A percentile compares a stretch with the other conserved stretches of the same genome.
Conservation (phyloP, 1,284 basidiomycete species). For the Moesziomyces globuligerus region DNA sequence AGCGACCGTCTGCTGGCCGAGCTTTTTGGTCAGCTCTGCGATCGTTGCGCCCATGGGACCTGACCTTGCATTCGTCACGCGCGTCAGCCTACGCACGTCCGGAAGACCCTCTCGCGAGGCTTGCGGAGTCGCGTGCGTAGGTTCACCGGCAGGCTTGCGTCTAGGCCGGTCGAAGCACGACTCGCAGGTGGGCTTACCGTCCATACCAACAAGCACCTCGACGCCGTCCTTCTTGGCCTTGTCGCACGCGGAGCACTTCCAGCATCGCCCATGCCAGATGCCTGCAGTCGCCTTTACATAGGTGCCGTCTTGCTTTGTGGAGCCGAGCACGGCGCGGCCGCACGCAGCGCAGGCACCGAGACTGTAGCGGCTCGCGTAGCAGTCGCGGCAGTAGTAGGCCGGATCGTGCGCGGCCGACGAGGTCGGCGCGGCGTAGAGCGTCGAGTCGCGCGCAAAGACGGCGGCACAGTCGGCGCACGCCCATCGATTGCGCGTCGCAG, state of each 20-base stretch:
- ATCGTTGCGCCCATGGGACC: slow-evolving; percentile 56
- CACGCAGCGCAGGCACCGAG: slow-evolving; percentile 47
- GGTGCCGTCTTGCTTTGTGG: slow-evolving; percentile 57
- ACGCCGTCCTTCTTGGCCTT: slow-evolving; percentile 16
- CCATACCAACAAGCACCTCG: slow-evolving; percentile 51
- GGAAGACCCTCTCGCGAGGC: background rate
- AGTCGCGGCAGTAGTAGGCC: slow-evolving; percentile 47
- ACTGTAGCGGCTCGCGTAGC: slow-evolving; percentile 49
- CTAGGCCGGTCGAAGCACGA: slow-evolving; percentile 46
- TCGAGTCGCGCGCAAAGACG: slow-evolving; percentile 55
- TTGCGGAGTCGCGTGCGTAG: background rate
- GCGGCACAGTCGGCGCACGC: slow-evolving; percentile 42
- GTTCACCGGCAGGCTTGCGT: background rate
- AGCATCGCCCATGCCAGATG: slow-evolving; percentile 57
- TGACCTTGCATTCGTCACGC: slow-evolving; percentile 9
- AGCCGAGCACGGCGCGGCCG: slow-evolving; percentile 42
- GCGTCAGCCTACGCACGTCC: slow-evolving; percentile 20
- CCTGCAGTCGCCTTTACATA: slow-evolving; percentile 47
- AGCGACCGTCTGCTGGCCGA: slow-evolving; percentile 25
- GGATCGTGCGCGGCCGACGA: slow-evolving; percentile 8
- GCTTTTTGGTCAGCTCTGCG: slow-evolving; percentile 51
- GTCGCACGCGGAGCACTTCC: slow-evolving; percentile 44
- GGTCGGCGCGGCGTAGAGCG: slow-evolving; percentile 52
- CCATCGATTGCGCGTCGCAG: slow-evolving; percentile 44
- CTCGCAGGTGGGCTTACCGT: slow-evolving; percentile 51